Evolutionary conservation across 139 green algal species (phyloP), one percentile per base, ranked within the genome.

Genomic region (Chlamydomonas incerta): DNA sequence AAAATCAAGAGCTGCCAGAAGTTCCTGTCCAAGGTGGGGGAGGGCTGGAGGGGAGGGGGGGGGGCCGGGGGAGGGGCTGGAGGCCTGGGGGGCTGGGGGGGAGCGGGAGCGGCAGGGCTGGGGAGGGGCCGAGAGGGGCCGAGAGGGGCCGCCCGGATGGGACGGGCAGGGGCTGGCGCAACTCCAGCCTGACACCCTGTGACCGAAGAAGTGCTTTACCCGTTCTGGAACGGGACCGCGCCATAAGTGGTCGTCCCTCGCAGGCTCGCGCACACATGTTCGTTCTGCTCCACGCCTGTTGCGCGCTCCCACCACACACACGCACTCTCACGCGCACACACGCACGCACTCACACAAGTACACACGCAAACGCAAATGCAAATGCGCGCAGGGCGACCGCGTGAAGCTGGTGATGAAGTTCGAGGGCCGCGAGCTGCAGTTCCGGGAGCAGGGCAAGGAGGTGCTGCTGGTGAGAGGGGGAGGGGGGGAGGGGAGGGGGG

Each of bases 341-440:
- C 41, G 6, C 41, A 50, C 41, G 8, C 41, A 50, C 8, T 5
- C 41, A 50, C 41, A 46, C 70, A 34, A 13, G 14, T 13, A 33
- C 28, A 9, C 41, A 0, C 41, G 3, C 70, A 18, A 2, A 62
- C 41, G 15, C n/a, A n/a, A n/a, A n/a, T n/a, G n/a, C n/a, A n/a
- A n/a, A n/a, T n/a, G n/a, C n/a, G n/a, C n/a, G n/a, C 21, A 92
- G 88, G 89, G 89, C 67, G 76, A 92, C 82, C 88, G 88, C 74
- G 74, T 92, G 26, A 92, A 90, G 89, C 62, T 92, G 24, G 35
- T 74, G 9, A 92, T 92, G 89, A 85, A 80, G 65, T 92, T 92
- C 72, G 86, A 89, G 63, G 89, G 89, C 26, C 76, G 89, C 15
- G 81, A 92, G 89, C 82, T 90, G 71, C 86, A 92, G 82, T 90